Evolutionary conservation across 148 eudicot genomes (phyloP).

Genomic region (Chenopodium formosanum): DNA sequence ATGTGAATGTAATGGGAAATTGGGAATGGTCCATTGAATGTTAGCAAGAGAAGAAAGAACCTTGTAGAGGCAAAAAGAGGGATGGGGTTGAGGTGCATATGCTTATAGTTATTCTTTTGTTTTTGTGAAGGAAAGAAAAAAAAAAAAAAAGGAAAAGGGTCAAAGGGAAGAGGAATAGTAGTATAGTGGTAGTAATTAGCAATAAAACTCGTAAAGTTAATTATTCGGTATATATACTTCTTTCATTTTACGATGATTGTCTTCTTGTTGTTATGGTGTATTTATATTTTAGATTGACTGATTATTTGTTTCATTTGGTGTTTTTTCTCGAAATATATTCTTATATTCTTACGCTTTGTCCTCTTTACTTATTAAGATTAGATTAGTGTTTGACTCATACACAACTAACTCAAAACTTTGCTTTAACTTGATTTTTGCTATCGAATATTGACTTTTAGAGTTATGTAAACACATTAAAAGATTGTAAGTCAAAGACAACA

Average conservation of each 20-base stretch:
- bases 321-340: neutral
- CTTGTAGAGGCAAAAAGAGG: slow-evolving; percentile 25
- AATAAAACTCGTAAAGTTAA: slow-evolving; percentile 22
- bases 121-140: slow-evolving; percentile 11
- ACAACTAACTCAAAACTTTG: no score
- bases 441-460: no score
- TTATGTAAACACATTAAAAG: no score
- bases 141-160: neutral
- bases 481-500: no score
- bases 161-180: slow-evolving; percentile 11
- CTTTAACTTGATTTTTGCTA: no score
- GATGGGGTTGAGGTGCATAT: slow-evolving; percentile 13
- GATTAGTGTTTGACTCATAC: no score
- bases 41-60: slow-evolving; percentile 6
- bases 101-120: slow-evolving; percentile 25
- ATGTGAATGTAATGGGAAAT: slow-evolving; percentile 21
- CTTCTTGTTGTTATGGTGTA: neutral
- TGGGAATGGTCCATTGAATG: slow-evolving; percentile 14
- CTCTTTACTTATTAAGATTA: neutral
- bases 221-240: slow-evolving; percentile 1
- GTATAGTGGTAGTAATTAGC: slow-evolving; percentile 10
- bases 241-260: neutral
- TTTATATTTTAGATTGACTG: neutral
- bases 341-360: neutral
- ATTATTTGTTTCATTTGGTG: neutral